Evolutionary conservation across 345 rosid species (phyloP), one percentile per base, ranked within the genome.

Genomic region (Aethionema arabicum): DNA sequence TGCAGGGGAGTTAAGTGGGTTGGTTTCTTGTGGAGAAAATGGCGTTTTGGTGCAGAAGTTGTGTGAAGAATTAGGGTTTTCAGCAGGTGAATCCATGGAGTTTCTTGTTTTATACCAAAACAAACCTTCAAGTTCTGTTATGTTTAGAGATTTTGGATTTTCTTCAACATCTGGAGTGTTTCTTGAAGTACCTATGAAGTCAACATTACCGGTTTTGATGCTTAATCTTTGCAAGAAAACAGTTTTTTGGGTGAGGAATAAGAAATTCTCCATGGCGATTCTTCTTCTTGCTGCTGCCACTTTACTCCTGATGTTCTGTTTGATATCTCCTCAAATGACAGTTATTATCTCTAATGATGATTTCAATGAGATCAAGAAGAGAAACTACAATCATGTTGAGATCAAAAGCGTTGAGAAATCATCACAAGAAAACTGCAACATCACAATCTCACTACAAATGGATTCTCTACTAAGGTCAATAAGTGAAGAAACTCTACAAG

Each of bases 211-310:
- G 27, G 61, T 79, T 48, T 47, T 73, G 61, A 74, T 81, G 77
- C 75, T 83, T 42, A 77, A 77, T 61, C 68, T 79, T 21, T 87
- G 93, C 77, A 85, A 72, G 64, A 89, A 75, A 59, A 72, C 88
- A 5, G 61, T 80, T 47, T 78, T 78, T 73, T 87, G 82, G 95
- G 73, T 70, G 63, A 74, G 77, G 4, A 65, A 77, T 55, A 87
- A 77, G 86, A 89, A 84, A 73, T 54, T 80, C 32, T 72, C 67
- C 7, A 12, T 65, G 2, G 77, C 78, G 8, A 50, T 79, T 46
- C 59, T 86, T 50, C 50, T 82, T 51, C 49, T 89, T 11, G 73
- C 74, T 53, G 84, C 66, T 67, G 84, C 66, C 65, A 77, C 65
- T 11, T 27, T 83, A 7, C 63, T 84, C 57, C 63, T 89, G 65